Evolutionary conservation across 257 asterid species (phyloP).

Genomic region (Solanum tacnaense): DNA sequence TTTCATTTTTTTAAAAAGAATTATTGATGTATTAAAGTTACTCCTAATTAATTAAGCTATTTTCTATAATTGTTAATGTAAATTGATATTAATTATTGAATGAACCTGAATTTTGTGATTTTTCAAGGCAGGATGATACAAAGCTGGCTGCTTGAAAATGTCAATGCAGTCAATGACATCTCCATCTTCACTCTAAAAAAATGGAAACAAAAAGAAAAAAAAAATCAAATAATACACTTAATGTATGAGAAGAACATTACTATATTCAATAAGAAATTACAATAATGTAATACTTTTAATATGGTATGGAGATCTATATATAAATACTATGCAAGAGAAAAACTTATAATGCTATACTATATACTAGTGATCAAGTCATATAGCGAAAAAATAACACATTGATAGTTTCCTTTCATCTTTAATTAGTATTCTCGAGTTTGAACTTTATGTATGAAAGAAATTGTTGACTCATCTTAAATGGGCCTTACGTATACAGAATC

Average conservation of each 20-base stretch:
- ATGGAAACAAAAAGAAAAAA: background rate
- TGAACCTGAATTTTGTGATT: slow-evolving; percentile 46
- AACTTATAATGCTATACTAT: background rate
- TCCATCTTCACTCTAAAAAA: slow-evolving; percentile 61
- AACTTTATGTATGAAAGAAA: background rate
- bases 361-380: background rate
- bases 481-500: background rate
- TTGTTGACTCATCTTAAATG: background rate
- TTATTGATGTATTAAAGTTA: background rate
- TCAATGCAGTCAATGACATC: slow-evolving; percentile 63
- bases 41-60: background rate
- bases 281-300: background rate
- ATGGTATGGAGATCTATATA: background rate
- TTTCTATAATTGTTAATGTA: background rate
- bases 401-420: background rate
- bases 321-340: background rate
- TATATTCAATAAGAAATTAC: background rate
- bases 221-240: background rate
- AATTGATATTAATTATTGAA: background rate
- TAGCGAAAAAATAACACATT: background rate
- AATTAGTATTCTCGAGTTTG: background rate
- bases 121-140: slow-evolving; percentile 50
- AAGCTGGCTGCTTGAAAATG: slow-evolving; percentile 56
- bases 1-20: too few species aligned
- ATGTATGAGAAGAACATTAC: background rate